Evolutionary conservation across 1,284 basidiomycete species (phyloP).

Genomic region (Schizopora paradoxa): DNA sequence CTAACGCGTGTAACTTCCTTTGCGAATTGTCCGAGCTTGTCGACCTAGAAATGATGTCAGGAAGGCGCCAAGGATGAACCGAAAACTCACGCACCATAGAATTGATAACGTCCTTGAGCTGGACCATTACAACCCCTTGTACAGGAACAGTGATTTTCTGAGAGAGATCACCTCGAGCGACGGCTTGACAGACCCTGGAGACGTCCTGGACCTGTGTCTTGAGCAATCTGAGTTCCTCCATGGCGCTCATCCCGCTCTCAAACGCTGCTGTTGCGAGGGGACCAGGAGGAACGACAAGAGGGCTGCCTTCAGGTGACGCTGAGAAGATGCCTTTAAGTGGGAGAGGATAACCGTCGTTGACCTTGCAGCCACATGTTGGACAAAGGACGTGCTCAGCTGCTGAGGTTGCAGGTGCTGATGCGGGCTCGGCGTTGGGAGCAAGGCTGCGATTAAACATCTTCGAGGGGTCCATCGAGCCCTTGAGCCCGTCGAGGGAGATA

Average conservation of each 20-base stretch:
- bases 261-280: slow-evolving; percentile 54
- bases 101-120: slow-evolving; percentile 98
- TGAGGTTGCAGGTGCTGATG: slow-evolving; percentile 40
- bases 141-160: slow-evolving; percentile 97
- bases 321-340: slow-evolving; percentile 1
- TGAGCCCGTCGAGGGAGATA: slow-evolving; percentile 41
- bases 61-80: slow-evolving; percentile 6
- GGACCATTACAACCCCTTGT: slow-evolving; percentile 94
- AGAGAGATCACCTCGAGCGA: slow-evolving; percentile 89
- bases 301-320: slow-evolving; percentile 31
- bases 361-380: slow-evolving; percentile 43
- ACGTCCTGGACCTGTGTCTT: slow-evolving; percentile 91
- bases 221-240: slow-evolving; percentile 76
- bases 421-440: slow-evolving; percentile 26
- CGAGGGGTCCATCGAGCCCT: slow-evolving; percentile 32
- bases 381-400: slow-evolving; percentile 38
- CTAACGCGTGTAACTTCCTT: slow-evolving; percentile 83
- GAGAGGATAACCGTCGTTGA: slow-evolving; percentile 30
- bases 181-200: slow-evolving; percentile 91
- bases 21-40: slow-evolving; percentile 77
- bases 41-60: slow-evolving; percentile 40
- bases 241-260: slow-evolving; percentile 60
- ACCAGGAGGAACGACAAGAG: slow-evolving; percentile 48
- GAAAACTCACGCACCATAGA: slow-evolving; percentile 64
- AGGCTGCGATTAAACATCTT: slow-evolving; percentile 24